phyloP scores from a whole-genome alignment of 2,329 filamentous ascomycete genomes.

The Claviceps maximensis region DNA sequence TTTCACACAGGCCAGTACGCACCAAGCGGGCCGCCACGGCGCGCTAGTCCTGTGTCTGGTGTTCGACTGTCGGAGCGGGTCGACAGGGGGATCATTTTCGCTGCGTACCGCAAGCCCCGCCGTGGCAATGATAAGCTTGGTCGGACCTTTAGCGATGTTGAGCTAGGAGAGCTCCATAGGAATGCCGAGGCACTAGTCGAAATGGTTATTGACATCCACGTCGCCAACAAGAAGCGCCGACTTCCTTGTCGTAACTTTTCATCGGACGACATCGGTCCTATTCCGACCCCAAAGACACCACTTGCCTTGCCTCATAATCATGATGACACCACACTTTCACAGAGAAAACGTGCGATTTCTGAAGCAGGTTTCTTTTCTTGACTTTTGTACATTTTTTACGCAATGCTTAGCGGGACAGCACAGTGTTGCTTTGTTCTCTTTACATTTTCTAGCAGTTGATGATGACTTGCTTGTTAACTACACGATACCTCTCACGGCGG shows the following conservation, averaged over 20 bases:
- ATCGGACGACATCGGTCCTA: conserved; percentile 26
- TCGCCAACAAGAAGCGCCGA: conserved; percentile 22
- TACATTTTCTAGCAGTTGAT: neutral
- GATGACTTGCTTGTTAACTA: conserved; percentile 3
- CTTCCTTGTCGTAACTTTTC: conserved; percentile 13
- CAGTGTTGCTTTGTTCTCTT: conserved; percentile 1
- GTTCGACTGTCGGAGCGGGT: conserved; percentile 15
- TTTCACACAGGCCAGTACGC: conserved; percentile 33
- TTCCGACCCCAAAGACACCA: conserved; percentile 17
- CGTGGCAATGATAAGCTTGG: conserved; percentile 22
- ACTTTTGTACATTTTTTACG: no score
- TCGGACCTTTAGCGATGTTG: conserved; percentile 22
- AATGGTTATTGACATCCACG: conserved; percentile 37
- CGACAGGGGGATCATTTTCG: conserved; percentile 42
- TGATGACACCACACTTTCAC: no score
- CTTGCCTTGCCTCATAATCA: conserved; percentile 1
- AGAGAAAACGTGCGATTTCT: no score
- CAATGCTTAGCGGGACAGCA: neutral
- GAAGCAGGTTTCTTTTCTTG: no score
- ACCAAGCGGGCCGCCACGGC: conserved; percentile 12
- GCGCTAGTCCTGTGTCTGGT: conserved; percentile 14
- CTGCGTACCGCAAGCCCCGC: conserved; percentile 37
- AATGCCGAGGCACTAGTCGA: conserved; percentile 41
- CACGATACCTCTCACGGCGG: conserved; percentile 22
- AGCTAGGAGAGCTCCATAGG: conserved; percentile 31